Conservation (phyloP, 2,329 filamentous ascomycete species). For the Shiraia sp. region DNA sequence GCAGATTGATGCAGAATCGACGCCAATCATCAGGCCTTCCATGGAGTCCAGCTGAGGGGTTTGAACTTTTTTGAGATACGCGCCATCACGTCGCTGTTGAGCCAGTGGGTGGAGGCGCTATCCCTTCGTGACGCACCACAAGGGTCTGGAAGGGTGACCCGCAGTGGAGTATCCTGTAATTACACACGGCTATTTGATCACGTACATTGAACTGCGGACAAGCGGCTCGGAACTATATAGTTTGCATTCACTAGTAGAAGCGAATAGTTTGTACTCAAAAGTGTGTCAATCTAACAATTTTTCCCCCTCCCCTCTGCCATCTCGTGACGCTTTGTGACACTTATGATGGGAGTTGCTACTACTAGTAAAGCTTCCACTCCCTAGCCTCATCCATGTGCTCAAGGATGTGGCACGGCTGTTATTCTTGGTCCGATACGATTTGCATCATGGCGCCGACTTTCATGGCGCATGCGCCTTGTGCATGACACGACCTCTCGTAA, state of each 20-base stretch:
- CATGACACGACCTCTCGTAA: constrained; percentile 9
- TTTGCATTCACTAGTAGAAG: background rate
- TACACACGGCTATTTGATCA: constrained; percentile 5
- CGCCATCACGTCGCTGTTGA: constrained; percentile 8
- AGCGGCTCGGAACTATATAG: constrained; percentile 4
- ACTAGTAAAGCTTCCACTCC: no score
- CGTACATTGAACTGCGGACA: constrained; percentile 8
- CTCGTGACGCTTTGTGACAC: no score
- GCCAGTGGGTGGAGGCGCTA: constrained; percentile 14
- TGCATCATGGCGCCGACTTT: constrained; percentile 8
- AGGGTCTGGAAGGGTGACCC: constrained; percentile 9
- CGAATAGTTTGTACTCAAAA: background rate
- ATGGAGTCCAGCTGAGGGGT: constrained; percentile 8
- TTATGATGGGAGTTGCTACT: no score
- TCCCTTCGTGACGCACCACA: constrained; percentile 6
- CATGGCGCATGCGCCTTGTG: constrained; percentile 19
- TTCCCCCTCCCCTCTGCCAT: no score
- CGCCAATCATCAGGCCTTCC: constrained; percentile 6
- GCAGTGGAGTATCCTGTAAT: constrained; percentile 10
- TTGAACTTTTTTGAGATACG: constrained; percentile 9
- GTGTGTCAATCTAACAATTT: background rate
- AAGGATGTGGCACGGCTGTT: constrained; percentile 6
- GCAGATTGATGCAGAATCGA: constrained; percentile 13
- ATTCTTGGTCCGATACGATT: constrained; percentile 4
- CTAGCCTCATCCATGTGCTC: constrained; percentile 3